Evolutionary conservation across 176 grass and related monocot species (phyloP), one percentile per base, ranked within the genome.

Genomic region (Ampelocalamus luodianensis): DNA sequence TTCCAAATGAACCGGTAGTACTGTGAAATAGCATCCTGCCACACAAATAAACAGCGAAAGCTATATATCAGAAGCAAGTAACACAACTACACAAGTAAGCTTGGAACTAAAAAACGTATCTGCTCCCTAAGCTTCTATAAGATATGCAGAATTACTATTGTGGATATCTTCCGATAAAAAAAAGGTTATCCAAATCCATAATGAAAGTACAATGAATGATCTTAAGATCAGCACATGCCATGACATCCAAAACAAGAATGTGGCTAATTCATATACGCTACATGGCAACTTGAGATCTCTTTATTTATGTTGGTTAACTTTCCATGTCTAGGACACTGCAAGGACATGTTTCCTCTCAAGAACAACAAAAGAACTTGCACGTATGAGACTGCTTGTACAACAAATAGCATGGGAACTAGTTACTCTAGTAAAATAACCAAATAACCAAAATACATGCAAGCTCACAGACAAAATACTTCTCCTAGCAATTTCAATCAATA

Each of bases 1-100:
- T 96, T 96, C 97, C 97, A 99, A 55, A 96, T 96, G 84, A 99
- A 96, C 70, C 81, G 84, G 50, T 99, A 99, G 82, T 89, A 99
- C 66, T 96, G 81, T 11, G 86, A 92, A 82, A 99, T 96, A 71
- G 93, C 91, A 83, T 94, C 92, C 97, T 99, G 86, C 51, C 66
- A 82, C 67, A 84, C 46, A 85, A 69, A 84, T 53, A 85, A 69
- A 74, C 54, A 63, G 46, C 20, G 22, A 49, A 75, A 82, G 13
- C 3, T 62, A 34, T 68, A 42, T 63, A 53, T 79, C 15, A 85
- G 62, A 75, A 50, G 65, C 29, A 48, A 44, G 49, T 51, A 51
- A 51, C 79, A 56, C 8, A 37, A 1, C 26, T 83, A 51, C 79
- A 56, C 8, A 37, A 1, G 38, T 83, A 29, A 18, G 14, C 65